Conservation (phyloP, 2,329 filamentous ascomycete genomes). For the Scleromitrula shiraiana region DNA sequence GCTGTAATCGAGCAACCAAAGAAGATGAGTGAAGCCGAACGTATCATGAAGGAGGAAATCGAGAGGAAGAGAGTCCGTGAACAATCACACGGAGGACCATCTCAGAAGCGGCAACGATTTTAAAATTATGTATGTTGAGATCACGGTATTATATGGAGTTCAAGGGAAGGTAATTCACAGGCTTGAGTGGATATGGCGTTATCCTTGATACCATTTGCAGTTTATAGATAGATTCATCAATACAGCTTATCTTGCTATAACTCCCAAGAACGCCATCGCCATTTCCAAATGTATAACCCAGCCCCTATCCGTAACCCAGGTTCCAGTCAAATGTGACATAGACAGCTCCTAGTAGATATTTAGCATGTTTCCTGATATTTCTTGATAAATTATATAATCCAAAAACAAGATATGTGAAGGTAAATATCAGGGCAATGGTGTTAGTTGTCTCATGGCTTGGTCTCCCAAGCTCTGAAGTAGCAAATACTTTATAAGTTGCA, state of each 20-base stretch:
- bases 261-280: neutral
- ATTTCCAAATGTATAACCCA: neutral
- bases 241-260: neutral
- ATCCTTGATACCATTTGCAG: constrained; percentile 24
- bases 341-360: neutral
- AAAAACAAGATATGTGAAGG: constrained; percentile 16
- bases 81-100: constrained; percentile 11
- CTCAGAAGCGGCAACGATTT: constrained; percentile 7
- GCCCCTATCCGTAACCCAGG: neutral
- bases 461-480: constrained; percentile 95
- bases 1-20: constrained; percentile 54
- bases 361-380: neutral
- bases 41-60: constrained; percentile 82
- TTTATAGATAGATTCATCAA: constrained; percentile 11
- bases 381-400: neutral
- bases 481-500: constrained; percentile 92
- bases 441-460: constrained; percentile 94
- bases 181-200: constrained; percentile 13
- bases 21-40: constrained; percentile 82
- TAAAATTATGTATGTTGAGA: constrained; percentile 4
- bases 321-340: neutral
- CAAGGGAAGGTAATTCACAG: constrained; percentile 7
- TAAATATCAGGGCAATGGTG: constrained; percentile 73
- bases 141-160: constrained; percentile 13
- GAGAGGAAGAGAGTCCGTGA: constrained; percentile 58